Evolutionary conservation across 192 early-diverging fungal genomes (phyloP).

Genomic region (Entomortierella parvispora): DNA sequence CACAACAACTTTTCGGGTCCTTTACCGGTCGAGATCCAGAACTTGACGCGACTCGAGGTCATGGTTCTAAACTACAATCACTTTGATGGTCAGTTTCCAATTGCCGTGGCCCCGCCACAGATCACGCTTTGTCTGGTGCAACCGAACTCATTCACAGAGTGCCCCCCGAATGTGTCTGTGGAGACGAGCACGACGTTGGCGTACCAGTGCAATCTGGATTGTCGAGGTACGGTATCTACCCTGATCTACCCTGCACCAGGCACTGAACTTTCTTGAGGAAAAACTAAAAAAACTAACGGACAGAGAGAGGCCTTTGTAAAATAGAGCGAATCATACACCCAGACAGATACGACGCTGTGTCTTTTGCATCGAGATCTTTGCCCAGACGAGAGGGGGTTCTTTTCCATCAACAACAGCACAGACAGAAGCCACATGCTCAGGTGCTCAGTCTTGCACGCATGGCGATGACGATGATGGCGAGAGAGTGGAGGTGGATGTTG

Average conservation of each 20-base stretch:
- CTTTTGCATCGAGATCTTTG: neutral
- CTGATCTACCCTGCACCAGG: no score
- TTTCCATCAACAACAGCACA: no score
- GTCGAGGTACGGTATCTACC: conserved; percentile 14
- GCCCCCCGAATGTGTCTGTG: conserved; percentile 19
- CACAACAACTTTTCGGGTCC: conserved; percentile 30
- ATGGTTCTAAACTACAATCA: conserved; percentile 37
- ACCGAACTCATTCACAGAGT: conserved; percentile 21
- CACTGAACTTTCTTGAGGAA: no score
- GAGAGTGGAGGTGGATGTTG: no score
- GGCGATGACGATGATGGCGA: no score
- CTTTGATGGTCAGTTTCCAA: conserved; percentile 26
- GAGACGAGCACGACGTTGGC: conserved; percentile 22
- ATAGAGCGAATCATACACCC: conserved; percentile 42
- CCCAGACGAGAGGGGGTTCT: no score
- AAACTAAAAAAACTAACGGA: no score
- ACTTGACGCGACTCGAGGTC: conserved; percentile 18
- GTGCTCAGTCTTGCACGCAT: no score
- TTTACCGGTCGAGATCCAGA: conserved; percentile 31
- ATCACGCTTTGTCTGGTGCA: conserved; percentile 31
- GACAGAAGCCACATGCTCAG: no score
- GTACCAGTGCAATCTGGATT: conserved; percentile 40
- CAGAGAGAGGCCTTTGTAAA: no score
- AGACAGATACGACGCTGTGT: conserved; percentile 9
- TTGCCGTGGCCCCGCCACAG: conserved; percentile 4